phyloP scores from a whole-genome alignment of 208 protist species.

The Balamuthia mandrillaris region DNA sequence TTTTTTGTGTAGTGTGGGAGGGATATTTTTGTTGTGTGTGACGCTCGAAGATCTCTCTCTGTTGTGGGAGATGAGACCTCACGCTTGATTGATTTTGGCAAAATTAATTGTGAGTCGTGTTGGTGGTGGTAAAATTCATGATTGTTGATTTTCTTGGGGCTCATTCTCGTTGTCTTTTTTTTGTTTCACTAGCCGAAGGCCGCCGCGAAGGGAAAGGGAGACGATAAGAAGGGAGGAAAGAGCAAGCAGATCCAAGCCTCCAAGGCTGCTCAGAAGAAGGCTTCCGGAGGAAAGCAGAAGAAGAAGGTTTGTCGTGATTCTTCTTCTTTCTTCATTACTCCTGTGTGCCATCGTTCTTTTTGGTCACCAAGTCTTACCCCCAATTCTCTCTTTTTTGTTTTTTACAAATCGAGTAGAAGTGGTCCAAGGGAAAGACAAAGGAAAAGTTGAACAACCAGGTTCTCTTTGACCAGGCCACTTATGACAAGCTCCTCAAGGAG shows the following conservation, averaged over 20 bases:
- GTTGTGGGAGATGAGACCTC: no score
- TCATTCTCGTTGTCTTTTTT: background rate
- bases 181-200: background rate
- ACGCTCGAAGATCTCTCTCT: no score
- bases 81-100: no score
- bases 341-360: background rate
- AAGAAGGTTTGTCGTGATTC: slow-evolving; percentile 22
- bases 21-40: no score
- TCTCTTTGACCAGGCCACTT: slow-evolving; percentile 72
- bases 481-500: slow-evolving; percentile 72
- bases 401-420: slow-evolving; percentile 63
- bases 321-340: background rate
- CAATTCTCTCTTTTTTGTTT: background rate
- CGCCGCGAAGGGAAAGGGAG: background rate
- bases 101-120: no score
- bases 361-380: background rate
- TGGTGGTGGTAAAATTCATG: no score
- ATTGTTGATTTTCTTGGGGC: background rate
- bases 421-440: slow-evolving; percentile 76
- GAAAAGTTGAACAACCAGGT: slow-evolving; percentile 79
- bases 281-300: slow-evolving; percentile 33
- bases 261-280: slow-evolving; percentile 47
- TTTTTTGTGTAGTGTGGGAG: no score
- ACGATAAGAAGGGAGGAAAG: slow-evolving; percentile 51
- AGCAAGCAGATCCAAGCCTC: slow-evolving; percentile 52